phyloP scores from a whole-genome alignment of 192 early-diverging fungal genomes.

The Coemansia furcata region DNA sequence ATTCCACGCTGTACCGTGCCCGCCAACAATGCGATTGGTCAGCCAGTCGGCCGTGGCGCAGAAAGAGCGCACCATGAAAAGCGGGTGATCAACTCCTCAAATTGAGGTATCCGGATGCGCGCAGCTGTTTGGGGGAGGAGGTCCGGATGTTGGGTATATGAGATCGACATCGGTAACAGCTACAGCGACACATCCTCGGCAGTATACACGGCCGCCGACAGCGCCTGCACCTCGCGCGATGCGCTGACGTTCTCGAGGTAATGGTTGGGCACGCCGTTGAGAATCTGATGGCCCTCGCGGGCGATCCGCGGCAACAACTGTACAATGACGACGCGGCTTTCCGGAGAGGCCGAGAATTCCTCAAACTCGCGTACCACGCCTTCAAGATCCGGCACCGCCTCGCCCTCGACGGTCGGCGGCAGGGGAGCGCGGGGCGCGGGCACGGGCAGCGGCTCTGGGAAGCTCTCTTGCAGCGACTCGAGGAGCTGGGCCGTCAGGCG shows the following conservation, averaged over 20 bases:
- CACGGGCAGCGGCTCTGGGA: slow-evolving; percentile 35
- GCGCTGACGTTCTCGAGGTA: slow-evolving; percentile 70
- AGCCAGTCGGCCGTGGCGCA: not conserved
- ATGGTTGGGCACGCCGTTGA: slow-evolving; percentile 70
- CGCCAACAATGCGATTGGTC: not conserved
- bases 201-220: slow-evolving; percentile 75
- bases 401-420: slow-evolving; percentile 46
- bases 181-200: slow-evolving; percentile 53
- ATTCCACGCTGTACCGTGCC: not conserved
- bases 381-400: slow-evolving; percentile 40
- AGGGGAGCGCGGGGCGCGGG: slow-evolving; percentile 30
- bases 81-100: not conserved
- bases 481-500: slow-evolving; percentile 46
- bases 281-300: slow-evolving; percentile 67
- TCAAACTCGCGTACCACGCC: slow-evolving; percentile 61
- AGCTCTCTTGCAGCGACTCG: slow-evolving; percentile 51
- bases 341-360: slow-evolving; percentile 42
- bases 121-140: not conserved
- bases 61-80: not conserved
- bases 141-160: not conserved
- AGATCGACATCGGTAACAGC: not conserved
- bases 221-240: slow-evolving; percentile 71
- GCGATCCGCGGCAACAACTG: slow-evolving; percentile 66
- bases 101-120: too few relatives aligned
- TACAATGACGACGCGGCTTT: slow-evolving; percentile 59